These are phyloP conservation scores for Termitomyces sp. DNA, from an alignment of 768 basidiomycete species.

Conservation along the genomic window DNA sequence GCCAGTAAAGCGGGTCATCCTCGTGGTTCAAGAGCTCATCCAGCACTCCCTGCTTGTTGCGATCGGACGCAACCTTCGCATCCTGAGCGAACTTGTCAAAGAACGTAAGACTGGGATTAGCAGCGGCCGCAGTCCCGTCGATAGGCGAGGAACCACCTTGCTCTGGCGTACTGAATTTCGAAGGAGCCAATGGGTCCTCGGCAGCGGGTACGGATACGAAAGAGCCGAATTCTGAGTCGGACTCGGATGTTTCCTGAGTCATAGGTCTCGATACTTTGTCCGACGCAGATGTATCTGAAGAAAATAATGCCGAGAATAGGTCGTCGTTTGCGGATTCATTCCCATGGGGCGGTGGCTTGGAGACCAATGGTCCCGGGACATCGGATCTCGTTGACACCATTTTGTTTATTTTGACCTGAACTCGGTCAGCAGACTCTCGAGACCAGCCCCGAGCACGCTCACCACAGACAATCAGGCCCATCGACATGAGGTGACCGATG, in stretches of 20 bases:
- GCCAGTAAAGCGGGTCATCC: conserved; percentile 69
- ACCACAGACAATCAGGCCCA: neutral
- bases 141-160: neutral
- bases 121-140: neutral
- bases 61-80: conserved; percentile 52
- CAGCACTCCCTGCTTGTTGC: conserved; percentile 49
- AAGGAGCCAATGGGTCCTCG: conserved; percentile 4
- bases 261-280: neutral
- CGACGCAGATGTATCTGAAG: neutral
- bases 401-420: neutral
- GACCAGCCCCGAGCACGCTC: neutral
- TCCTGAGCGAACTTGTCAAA: conserved; percentile 59
- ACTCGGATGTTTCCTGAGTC: conserved; percentile 2
- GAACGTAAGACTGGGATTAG: conserved; percentile 41
- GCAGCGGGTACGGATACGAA: conserved; percentile 7
- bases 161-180: neutral
- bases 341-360: neutral
- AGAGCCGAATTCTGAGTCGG: conserved; percentile 10
- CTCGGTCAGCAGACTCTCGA: neutral
- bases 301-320: conserved; percentile 3
- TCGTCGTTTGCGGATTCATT: neutral
- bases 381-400: neutral
- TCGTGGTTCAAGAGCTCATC: conserved; percentile 65
- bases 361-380: neutral
- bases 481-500: conserved; percentile 3